Evolutionary conservation across 139 green algal genomes (phyloP), one percentile per base, ranked within the genome.

Genomic region (Picochlorum sp.): DNA sequence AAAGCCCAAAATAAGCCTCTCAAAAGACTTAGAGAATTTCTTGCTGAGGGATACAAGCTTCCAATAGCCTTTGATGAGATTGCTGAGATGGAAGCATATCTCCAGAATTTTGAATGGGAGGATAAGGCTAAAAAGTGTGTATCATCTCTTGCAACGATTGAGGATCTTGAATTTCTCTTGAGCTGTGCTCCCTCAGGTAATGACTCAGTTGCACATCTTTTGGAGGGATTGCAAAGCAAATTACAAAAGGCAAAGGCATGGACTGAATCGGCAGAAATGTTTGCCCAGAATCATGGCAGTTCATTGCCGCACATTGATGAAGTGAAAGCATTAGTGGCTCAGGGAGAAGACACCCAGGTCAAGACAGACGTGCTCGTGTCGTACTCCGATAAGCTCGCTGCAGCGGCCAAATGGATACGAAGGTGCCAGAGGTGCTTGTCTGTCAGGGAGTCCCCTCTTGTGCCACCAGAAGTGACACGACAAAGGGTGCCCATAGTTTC

Each of bases 101-200:
- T 83, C 50, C 61, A 71, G 15, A 63, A 68, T 52, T 56, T 69
- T 2, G 78, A 84, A 61, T 84, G 78, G 78, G 67, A 83, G 52
- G 79, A 83, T 3, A 38, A 51, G 3, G 72, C 72, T 21, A 64
- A 66, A 30, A 77, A 77, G 64, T 63, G 61, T 49, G 41, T 69
- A 41, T 41, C 34, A 41, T 41, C 34, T 11, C 23, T 81, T 44
- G 54, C 70, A 20, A 34, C 2, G 18, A 37, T 54, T 23, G 9
- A 61, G 32, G 64, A 49, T 24, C 34, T 41, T 11, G 34, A 41
- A 41, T 41, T 41, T 41, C 34, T 41, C 7, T 11, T 41, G 34
- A 41, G 8, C 34, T 41, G 34, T 41, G 34, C 34, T 41, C 34
- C 34, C 5, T 9, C 34, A 4, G 34, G 7, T 41, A 41, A 41